Conservation (phyloP, 1,284 basidiomycete species). For the Farysia itapuensis region DNA sequence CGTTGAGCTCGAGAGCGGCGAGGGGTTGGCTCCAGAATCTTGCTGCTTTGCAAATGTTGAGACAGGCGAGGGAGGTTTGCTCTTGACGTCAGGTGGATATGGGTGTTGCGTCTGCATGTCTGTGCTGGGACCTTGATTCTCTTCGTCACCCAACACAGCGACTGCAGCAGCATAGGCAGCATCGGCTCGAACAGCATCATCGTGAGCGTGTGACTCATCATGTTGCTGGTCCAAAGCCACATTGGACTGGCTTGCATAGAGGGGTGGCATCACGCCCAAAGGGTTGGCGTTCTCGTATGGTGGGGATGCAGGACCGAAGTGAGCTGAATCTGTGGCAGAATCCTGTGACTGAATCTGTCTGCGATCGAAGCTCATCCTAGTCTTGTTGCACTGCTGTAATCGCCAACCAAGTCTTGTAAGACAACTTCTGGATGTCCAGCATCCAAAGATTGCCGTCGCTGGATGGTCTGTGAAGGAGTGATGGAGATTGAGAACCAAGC, state of each 20-base stretch:
- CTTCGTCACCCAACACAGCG: conserved; percentile 2
- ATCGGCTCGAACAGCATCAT: conserved; percentile 16
- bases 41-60: not conserved
- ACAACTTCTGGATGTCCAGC: too few species aligned
- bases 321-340: too few species aligned
- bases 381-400: too few species aligned
- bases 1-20: not conserved
- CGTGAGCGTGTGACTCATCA: conserved; percentile 11
- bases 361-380: not conserved
- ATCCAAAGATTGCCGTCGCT: too few species aligned
- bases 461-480: too few species aligned
- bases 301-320: conserved; percentile 35
- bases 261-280: conserved; percentile 21
- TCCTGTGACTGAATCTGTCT: conserved; percentile 13
- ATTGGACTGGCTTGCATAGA: conserved; percentile 32
- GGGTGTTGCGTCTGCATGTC: not conserved
- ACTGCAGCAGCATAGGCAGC: conserved; percentile 17
- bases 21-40: not conserved
- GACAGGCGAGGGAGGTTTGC: conserved; percentile 1
- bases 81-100: conserved; percentile 3
- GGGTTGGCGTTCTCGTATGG: conserved; percentile 29
- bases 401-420: too few species aligned
- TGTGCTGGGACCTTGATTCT: not conserved
- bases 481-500: too few species aligned
- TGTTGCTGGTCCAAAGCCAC: conserved; percentile 3